Evolutionary conservation across 805 yeast genomes (phyloP).

Genomic region (Myxozyma geophila): DNA sequence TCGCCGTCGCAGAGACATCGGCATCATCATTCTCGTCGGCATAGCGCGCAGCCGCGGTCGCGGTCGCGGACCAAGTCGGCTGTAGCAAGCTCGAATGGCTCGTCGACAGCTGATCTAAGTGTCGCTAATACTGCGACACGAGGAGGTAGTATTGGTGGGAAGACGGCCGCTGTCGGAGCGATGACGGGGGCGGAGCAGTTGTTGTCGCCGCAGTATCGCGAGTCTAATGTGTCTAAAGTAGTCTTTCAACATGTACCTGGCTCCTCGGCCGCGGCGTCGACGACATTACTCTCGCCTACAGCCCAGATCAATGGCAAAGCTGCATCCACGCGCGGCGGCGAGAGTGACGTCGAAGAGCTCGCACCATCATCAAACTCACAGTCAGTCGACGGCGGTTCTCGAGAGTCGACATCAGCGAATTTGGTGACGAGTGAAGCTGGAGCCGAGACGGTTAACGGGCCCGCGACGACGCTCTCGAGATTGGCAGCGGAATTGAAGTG

Average conservation of each 20-base stretch:
- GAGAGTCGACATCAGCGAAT: background rate
- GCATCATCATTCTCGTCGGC: background rate
- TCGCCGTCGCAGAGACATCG: background rate
- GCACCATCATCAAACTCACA: background rate
- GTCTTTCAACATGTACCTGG: conserved; percentile 2
- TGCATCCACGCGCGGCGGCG: background rate
- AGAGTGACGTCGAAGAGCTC: background rate
- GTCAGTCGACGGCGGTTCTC: background rate
- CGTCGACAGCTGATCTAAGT: background rate
- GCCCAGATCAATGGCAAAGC: background rate
- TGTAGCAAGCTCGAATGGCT: conserved; percentile 3
- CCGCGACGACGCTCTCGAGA: background rate
- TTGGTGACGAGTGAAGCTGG: background rate
- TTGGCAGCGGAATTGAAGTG: conserved; percentile 18
- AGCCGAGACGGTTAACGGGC: background rate
- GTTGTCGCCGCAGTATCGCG: conserved; percentile 5
- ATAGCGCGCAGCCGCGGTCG: background rate
- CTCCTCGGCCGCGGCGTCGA: background rate
- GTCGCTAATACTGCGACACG: background rate
- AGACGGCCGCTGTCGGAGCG: background rate
- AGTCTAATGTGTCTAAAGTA: conserved; percentile 9
- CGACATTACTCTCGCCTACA: background rate
- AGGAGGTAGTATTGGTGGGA: background rate
- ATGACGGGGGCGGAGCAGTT: background rate
- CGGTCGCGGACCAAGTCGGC: background rate